These are phyloP conservation scores for Komagataella phaffii DNA, from an alignment of 805 yeast species.

Conservation along the genomic window DNA sequence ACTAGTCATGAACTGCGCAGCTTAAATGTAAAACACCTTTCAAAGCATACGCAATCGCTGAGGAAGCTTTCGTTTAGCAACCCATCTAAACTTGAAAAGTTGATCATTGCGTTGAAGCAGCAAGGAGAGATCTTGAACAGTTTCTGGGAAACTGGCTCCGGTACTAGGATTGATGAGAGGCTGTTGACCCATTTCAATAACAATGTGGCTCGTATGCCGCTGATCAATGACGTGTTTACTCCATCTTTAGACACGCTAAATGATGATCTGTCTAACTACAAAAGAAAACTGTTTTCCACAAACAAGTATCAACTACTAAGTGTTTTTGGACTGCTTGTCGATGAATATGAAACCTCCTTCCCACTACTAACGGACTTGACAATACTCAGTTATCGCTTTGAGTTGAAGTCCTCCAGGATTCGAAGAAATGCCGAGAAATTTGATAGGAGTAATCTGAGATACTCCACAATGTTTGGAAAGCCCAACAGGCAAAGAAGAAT, in stretches of 20 bases:
- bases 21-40: not conserved
- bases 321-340: constrained; percentile 3
- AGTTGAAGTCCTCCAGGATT: not conserved
- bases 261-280: not conserved
- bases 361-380: not conserved
- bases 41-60: not conserved
- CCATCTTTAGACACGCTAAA: constrained; percentile 1
- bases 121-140: not conserved
- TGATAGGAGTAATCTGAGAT: not conserved
- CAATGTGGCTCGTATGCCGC: not conserved
- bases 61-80: not conserved
- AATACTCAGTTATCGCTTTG: not conserved
- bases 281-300: not conserved
- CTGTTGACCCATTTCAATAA: constrained; percentile 1
- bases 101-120: not conserved
- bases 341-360: not conserved
- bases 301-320: constrained; percentile 3
- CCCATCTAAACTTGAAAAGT: not conserved
- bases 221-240: constrained; percentile 1
- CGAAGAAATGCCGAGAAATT: not conserved
- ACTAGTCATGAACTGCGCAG: not conserved
- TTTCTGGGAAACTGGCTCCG: not conserved
- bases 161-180: not conserved
- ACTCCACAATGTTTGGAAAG: not conserved
- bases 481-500: not conserved